Evolutionary conservation across 1,284 basidiomycete species (phyloP), one percentile per base, ranked within the genome.

Genomic region (Irpex sp.): DNA sequence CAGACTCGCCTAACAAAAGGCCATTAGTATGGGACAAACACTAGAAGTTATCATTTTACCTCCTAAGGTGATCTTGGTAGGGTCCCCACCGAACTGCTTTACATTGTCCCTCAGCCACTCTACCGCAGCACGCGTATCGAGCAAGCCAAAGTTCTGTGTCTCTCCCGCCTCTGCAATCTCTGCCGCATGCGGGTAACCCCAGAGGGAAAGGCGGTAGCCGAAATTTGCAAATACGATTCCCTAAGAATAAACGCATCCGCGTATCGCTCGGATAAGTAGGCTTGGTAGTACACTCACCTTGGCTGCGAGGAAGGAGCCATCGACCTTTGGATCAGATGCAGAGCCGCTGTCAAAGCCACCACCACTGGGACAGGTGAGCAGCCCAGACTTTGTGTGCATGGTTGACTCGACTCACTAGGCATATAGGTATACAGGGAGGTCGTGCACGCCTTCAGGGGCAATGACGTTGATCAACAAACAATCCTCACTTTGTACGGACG

Each of bases 261-360:
- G n/a, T n/a, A n/a, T n/a, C n/a, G n/a, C n/a, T n/a, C n/a, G n/a
- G n/a, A n/a, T n/a, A n/a, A n/a, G n/a, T n/a, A n/a, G n/a, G n/a
- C n/a, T n/a, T n/a, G n/a, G n/a, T n/a, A n/a, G n/a, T n/a, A n/a
- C n/a, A n/a, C n/a, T 35, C 36, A 66, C 65, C 52, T 66, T 66
- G 0, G 65, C 65, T 14, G 77, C 76, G 3, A 78, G 67, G 59
- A 71, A 77, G 6, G 76, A 75, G 7, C 77, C 77, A 60, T 79
- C 77, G 57, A 79, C 76, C 64, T 79, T 78, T 7, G 77, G 77
- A 59, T 79, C 77, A 9, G 78, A 78, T 5, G 78, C 76, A 18
- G 77, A 71, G 19, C 76, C 76, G 63, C 77, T 78, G 47, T 70
- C 67, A n/a, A n/a, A n/a, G n/a, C n/a, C n/a, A n/a, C n/a, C n/a